Conservation (phyloP, 805 yeast genomes). For the Torulaspora delbrueckii region DNA sequence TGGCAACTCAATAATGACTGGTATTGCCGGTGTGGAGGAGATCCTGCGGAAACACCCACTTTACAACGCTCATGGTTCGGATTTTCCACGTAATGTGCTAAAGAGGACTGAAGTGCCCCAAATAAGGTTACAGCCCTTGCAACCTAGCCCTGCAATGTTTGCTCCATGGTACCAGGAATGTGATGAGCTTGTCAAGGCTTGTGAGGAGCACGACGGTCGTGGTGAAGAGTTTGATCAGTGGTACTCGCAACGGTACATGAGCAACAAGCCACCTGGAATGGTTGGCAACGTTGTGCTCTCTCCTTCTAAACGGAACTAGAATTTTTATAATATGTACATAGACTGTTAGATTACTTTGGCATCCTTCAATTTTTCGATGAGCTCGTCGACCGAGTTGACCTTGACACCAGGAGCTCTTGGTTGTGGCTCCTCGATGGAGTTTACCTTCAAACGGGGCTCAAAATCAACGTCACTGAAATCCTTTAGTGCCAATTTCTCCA, state of each 20-base stretch:
- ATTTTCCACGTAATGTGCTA: constrained; percentile 19
- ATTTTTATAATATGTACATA: constrained; percentile 2
- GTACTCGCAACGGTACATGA: constrained; percentile 23
- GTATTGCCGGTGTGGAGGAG: constrained; percentile 9
- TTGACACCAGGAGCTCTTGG: constrained; percentile 74
- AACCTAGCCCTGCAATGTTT: constrained; percentile 23
- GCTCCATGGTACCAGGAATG: constrained; percentile 29
- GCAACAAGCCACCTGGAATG: constrained; percentile 32
- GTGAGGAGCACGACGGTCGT: constrained; percentile 14
- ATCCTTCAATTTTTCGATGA: constrained; percentile 72
- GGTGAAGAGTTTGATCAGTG: constrained; percentile 22
- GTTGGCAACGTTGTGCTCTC: constrained; percentile 17
- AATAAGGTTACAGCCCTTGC: constrained; percentile 16
- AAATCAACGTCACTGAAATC: constrained; percentile 64
- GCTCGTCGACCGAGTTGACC: constrained; percentile 77
- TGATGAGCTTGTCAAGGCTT: constrained; percentile 14
- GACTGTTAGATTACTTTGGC: constrained; percentile 54
- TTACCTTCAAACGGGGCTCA: constrained; percentile 56
- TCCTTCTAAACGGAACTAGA: constrained; percentile 17
- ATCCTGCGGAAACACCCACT: constrained; percentile 21
- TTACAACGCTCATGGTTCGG: constrained; percentile 23
- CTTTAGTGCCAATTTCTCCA: constrained; percentile 54
- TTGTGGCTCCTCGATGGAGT: constrained; percentile 82
- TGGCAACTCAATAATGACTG: background rate
- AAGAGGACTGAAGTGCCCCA: constrained; percentile 16